These are phyloP conservation scores for Favolaschia claudopus DNA, from an alignment of 768 basidiomycete species.

Conservation along the genomic window DNA sequence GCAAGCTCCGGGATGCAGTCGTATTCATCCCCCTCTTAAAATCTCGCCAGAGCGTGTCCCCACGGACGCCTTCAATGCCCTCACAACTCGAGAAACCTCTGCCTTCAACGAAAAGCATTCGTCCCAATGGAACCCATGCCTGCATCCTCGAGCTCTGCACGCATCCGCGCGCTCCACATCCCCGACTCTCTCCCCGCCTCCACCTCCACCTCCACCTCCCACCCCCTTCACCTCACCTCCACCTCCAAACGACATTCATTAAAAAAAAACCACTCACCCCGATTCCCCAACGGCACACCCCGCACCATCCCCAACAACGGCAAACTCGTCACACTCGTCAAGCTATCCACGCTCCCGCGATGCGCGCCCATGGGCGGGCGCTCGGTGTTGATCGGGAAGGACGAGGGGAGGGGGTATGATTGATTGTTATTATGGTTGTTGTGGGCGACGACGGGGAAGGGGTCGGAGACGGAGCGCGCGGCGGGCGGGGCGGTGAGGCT, in stretches of 20 bases:
- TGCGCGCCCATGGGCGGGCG: slow-evolving; percentile 15
- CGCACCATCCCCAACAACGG: slow-evolving; percentile 55
- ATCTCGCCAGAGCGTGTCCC: too few relatives aligned
- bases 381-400: slow-evolving; percentile 20
- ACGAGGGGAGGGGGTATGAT: slow-evolving; percentile 10
- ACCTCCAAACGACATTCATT: neutral
- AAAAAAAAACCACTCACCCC: slow-evolving; percentile 40
- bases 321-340: slow-evolving; percentile 56
- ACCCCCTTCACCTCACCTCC: neutral
- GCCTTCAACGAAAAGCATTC: too few relatives aligned
- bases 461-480: slow-evolving; percentile 24
- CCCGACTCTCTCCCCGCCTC: neutral
- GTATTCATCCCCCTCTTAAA: neutral
- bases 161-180: neutral
- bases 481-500: neutral
- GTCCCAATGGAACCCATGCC: too few relatives aligned
- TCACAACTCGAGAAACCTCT: too few relatives aligned
- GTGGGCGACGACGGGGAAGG: slow-evolving; percentile 8
- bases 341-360: slow-evolving; percentile 24
- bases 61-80: too few relatives aligned
- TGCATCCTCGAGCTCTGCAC: too few relatives aligned
- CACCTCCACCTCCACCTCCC: neutral
- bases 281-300: slow-evolving; percentile 55
- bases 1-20: neutral
- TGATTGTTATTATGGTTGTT: neutral